These are phyloP conservation scores for Apium graveolens DNA, from an alignment of 129 eudicot species.

Conservation along the genomic window DNA sequence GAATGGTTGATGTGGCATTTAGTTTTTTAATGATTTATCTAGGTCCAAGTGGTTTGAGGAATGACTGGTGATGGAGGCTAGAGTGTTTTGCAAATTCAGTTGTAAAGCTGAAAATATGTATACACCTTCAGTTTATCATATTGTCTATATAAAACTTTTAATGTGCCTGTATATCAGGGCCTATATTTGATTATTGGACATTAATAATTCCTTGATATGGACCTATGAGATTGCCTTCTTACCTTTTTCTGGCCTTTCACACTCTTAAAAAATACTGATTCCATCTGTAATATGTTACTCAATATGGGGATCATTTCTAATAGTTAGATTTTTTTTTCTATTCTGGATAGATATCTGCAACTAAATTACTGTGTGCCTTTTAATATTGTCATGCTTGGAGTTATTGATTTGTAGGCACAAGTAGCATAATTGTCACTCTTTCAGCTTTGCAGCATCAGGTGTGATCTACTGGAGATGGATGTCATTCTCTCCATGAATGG, in stretches of 20 bases:
- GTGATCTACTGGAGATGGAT: slow-evolving; percentile 48
- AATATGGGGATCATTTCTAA: neutral
- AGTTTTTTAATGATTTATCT: neutral
- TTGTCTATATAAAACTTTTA: neutral
- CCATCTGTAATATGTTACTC: neutral
- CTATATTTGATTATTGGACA: neutral
- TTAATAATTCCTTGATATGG: neutral
- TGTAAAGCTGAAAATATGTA: neutral
- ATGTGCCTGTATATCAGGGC: neutral
- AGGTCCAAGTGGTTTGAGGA: neutral
- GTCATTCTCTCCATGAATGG: slow-evolving; percentile 37
- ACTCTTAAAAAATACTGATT: neutral
- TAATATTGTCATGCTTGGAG: neutral
- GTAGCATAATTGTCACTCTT: slow-evolving; percentile 1
- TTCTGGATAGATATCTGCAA: neutral
- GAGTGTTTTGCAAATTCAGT: neutral
- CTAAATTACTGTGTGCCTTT: neutral
- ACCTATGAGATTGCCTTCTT: neutral
- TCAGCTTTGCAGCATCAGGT: slow-evolving; percentile 50
- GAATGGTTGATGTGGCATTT: neutral
- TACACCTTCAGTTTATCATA: neutral
- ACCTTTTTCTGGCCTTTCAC: neutral
- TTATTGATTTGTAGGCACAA: neutral
- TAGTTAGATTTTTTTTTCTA: too few species aligned
- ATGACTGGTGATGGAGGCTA: neutral